Conservation (phyloP, 2,329 filamentous ascomycete species). For the Phyllosticta ampelicida region DNA sequence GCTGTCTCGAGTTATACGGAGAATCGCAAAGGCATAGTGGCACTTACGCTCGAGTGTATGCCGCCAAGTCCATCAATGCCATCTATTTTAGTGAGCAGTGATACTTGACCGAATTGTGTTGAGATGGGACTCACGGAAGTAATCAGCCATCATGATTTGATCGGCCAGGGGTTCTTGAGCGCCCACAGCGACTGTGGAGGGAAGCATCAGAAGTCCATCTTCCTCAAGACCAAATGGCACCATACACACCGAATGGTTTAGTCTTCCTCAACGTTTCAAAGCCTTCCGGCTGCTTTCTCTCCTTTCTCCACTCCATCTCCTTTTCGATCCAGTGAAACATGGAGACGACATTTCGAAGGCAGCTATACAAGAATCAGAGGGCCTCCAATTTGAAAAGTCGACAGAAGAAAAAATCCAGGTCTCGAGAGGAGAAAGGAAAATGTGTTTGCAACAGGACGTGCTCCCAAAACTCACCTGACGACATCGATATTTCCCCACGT, state of each 20-base stretch:
- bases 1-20: conserved; percentile 20
- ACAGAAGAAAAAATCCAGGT: background rate
- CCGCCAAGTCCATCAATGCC: conserved; percentile 40
- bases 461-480: conserved; percentile 48
- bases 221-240: background rate
- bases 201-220: background rate
- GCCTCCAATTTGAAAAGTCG: too few species aligned
- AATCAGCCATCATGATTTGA: conserved; percentile 56
- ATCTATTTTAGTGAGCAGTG: conserved; percentile 22
- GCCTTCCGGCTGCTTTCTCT: conserved; percentile 54
- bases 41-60: conserved; percentile 34
- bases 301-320: conserved; percentile 72
- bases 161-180: conserved; percentile 78
- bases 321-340: conserved; percentile 88
- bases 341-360: conserved; percentile 76
- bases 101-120: background rate
- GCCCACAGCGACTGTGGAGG: conserved; percentile 58
- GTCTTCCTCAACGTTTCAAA: conserved; percentile 61
- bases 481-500: conserved; percentile 92
- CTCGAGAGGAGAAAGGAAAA: background rate
- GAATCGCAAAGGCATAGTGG: background rate
- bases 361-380: conserved; percentile 42
- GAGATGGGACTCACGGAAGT: conserved; percentile 59
- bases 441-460: background rate
- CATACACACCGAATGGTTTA: conserved; percentile 55